A percentile compares a stretch with the other conserved stretches of the same genome.
phyloP scores from a whole-genome alignment of 495 filamentous ascomycete genomes.

The Hypoxylon lenormandii region DNA sequence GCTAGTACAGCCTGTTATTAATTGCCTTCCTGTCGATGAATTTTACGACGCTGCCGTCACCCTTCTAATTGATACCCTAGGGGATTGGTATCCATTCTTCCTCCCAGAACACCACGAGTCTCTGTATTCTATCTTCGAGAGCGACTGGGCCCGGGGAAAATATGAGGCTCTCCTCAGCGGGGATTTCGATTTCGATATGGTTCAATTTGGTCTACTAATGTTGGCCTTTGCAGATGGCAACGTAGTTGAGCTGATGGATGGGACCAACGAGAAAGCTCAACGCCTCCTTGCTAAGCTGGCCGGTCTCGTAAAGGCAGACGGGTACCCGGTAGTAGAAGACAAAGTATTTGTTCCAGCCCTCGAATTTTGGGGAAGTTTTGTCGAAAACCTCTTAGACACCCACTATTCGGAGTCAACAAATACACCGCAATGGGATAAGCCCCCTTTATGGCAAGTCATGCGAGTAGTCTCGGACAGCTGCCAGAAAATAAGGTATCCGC shows the following conservation, averaged over 20 bases:
- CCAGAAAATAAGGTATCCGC: conserved; percentile 72
- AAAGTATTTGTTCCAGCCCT: conserved; percentile 78
- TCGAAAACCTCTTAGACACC: conserved; percentile 65
- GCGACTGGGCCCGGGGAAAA: conserved; percentile 64
- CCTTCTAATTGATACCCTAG: conserved; percentile 72
- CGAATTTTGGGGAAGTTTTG: conserved; percentile 84
- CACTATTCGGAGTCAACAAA: conserved; percentile 51
- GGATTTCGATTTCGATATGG: conserved; percentile 72
- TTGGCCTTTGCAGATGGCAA: conserved; percentile 75
- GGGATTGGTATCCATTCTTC: conserved; percentile 73
- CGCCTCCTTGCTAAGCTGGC: conserved; percentile 66
- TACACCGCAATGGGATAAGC: conserved; percentile 49
- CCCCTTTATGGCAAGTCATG: conserved; percentile 59
- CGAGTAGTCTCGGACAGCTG: conserved; percentile 70
- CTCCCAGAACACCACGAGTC: conserved; percentile 64
- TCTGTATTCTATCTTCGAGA: conserved; percentile 68
- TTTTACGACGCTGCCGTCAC: conserved; percentile 71
- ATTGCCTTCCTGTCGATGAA: conserved; percentile 66
- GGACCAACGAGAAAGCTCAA: conserved; percentile 57
- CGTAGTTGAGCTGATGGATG: conserved; percentile 63
- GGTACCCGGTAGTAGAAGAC: conserved; percentile 81
- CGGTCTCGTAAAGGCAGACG: conserved; percentile 75
- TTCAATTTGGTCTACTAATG: conserved; percentile 76
- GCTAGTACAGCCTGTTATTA: conserved; percentile 67
- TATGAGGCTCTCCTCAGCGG: conserved; percentile 68